Evolutionary conservation across 2,329 filamentous ascomycete species (phyloP).

Genomic region (Arachnomyces sp.): DNA sequence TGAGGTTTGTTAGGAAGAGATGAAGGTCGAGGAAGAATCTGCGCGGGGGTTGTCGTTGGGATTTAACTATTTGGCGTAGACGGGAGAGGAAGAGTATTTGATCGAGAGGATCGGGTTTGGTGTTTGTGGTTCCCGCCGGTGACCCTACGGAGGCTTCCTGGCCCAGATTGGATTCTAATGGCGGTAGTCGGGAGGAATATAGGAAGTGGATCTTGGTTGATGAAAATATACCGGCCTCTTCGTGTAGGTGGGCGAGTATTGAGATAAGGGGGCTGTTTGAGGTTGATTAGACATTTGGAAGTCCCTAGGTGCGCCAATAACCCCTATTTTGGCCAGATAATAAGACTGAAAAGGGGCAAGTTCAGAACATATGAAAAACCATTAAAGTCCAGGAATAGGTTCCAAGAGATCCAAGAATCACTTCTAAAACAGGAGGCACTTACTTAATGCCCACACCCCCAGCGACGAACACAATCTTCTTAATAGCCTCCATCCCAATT

Average conservation of each 20-base stretch:
- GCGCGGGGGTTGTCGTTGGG: slow-evolving; percentile 20
- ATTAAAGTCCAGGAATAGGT: no score
- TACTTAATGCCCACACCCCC: slow-evolving; percentile 78
- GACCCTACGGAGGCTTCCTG: no score
- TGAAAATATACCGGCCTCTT: slow-evolving; percentile 26
- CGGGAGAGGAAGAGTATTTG: slow-evolving; percentile 43
- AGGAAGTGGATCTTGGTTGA: slow-evolving; percentile 49
- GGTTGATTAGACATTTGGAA: no score
- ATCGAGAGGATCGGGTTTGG: slow-evolving; percentile 14
- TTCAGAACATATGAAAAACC: no score
- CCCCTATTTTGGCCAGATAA: no score
- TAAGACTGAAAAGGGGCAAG: no score
- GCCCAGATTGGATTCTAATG: no score
- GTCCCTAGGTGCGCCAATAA: no score
- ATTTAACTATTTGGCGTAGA: slow-evolving; percentile 31
- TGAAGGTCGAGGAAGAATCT: slow-evolving; percentile 28
- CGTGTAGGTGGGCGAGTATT: slow-evolving; percentile 57
- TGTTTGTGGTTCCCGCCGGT: slow-evolving; percentile 4
- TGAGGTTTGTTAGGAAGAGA: slow-evolving; percentile 17
- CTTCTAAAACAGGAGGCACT: slow-evolving; percentile 15
- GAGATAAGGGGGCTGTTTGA: slow-evolving; percentile 59
- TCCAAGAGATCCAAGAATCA: no score
- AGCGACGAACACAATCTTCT: slow-evolving; percentile 64
- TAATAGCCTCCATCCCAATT: slow-evolving; percentile 38
- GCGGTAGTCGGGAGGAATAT: slow-evolving; percentile 50